A percentile compares a stretch with the other conserved stretches of the same genome.
Conservation (phyloP, 345 rosid species). For the Rhizophora apiculata region DNA sequence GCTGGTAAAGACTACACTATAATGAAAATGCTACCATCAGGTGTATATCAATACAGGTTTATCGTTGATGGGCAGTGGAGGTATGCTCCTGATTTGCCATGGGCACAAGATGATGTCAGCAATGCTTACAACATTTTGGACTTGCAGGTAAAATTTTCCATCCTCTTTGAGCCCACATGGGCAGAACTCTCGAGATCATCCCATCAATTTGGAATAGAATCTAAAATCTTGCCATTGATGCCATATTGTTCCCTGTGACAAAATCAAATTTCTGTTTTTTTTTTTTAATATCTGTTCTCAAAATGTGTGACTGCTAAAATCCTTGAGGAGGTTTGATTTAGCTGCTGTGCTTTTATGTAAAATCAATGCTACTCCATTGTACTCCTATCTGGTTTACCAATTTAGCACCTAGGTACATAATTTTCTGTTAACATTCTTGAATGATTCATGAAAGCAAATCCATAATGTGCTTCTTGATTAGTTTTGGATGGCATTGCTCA, state of each 20-base stretch:
- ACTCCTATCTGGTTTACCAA: not conserved
- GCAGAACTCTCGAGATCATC: too few relatives aligned
- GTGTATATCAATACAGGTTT: slow-evolving; percentile 88
- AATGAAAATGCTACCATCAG: slow-evolving; percentile 92
- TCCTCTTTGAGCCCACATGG: too few relatives aligned
- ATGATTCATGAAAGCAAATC: too few relatives aligned
- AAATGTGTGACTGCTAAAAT: too few relatives aligned
- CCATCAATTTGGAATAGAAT: not conserved
- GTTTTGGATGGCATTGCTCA: too few relatives aligned
- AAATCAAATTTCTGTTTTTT: too few relatives aligned
- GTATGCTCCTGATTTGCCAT: slow-evolving; percentile 79
- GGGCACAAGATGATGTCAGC: slow-evolving; percentile 69
- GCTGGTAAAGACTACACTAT: slow-evolving; percentile 90
- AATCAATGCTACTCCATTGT: not conserved
- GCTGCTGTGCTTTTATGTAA: not conserved
- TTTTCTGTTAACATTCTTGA: not conserved
- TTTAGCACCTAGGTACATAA: not conserved
- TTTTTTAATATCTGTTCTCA: too few relatives aligned
- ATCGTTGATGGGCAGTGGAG: slow-evolving; percentile 91
- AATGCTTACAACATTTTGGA: slow-evolving; percentile 79
- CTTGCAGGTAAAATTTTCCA: slow-evolving; percentile 53
- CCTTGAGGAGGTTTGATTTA: not conserved
- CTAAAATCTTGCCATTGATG: too few relatives aligned
- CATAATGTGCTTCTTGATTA: too few relatives aligned
- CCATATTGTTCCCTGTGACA: too few relatives aligned